Percentiles rank a stretch among this genome's conserved stretches.
These are phyloP conservation scores for Arabidopsis lyrata DNA, from an alignment of 441 rosid species.

Conservation along the genomic window DNA sequence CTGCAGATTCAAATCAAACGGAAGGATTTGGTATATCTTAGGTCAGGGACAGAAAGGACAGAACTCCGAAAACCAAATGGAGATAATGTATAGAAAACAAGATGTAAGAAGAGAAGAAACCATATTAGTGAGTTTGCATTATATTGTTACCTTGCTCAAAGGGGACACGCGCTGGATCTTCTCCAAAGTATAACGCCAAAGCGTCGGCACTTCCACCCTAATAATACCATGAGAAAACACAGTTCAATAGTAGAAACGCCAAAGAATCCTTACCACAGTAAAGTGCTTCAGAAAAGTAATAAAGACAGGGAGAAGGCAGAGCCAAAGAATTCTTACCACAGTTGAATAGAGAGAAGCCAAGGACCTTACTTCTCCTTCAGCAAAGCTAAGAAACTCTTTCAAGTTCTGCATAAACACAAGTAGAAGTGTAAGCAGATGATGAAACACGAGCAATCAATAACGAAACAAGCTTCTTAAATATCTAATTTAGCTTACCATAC, in stretches of 20 bases:
- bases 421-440: conserved; percentile 17
- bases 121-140: conserved; percentile 14
- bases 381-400: conserved; percentile 68
- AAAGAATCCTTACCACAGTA: background rate
- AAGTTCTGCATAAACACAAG: conserved; percentile 53
- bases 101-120: conserved; percentile 10
- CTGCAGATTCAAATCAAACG: conserved; percentile 51
- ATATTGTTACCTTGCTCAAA: conserved; percentile 70
- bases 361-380: conserved; percentile 76
- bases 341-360: conserved; percentile 68
- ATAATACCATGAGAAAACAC: conserved; percentile 34
- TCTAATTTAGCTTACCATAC: conserved; percentile 52
- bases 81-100: background rate
- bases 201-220: conserved; percentile 83
- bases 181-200: conserved; percentile 74
- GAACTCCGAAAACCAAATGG: conserved; percentile 4
- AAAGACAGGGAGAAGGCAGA: conserved; percentile 8
- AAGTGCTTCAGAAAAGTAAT: conserved; percentile 21
- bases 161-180: conserved; percentile 81
- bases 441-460: conserved; percentile 7
- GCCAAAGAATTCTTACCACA: conserved; percentile 55
- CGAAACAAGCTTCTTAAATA: conserved; percentile 8
- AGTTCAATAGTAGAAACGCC: background rate
- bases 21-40: conserved; percentile 9
- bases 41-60: conserved; percentile 12